Base-by-base conservation (phyloP, 208 protist genomes). In the Trypanosomatidae sp. region DNA sequence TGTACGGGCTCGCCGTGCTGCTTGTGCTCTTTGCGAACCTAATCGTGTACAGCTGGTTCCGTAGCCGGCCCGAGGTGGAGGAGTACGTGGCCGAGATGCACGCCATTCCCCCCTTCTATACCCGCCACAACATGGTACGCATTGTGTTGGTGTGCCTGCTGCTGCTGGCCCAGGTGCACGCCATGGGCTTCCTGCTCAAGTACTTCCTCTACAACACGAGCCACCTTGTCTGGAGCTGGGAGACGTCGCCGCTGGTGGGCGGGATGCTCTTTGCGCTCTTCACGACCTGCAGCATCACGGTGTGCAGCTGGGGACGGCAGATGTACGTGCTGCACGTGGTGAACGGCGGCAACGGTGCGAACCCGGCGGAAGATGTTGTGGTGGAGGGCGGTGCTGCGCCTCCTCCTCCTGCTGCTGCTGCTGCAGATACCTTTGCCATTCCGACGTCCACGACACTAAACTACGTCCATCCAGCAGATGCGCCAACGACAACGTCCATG, bases 201-300 rank as follows among this genome's bases (percentile, higher is more conserved):
- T 81, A 80, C 59, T 85, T 90, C 50, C 60, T 92, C 17, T 95
- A 93, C 78, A 53, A 66, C 43, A 89, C 86, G 4, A 90, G 79
- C 56, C 74, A 58, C 46, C 62, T 91, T 36, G 86, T 69, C 50
- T 95, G 90, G 88, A 93, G 82, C 71, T 92, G 90, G 87, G 90
- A 95, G 74, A 77, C 79, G 5, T 88, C 88, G n/a, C 88, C 87
- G 12, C 74, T 88, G 25, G 66, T 89, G n/a, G 90, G 90, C 22
- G 81, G 77, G 15, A 49, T 91, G 8, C 22, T 88, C 59, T 86
- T 85, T 62, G 52, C 76, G 3, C 28, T 82, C 47, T 77, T 84
- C 56, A 65, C 82, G 6, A 71, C 73, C 28, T 46, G 22, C 67
- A 58, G 47, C 46, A 73, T 73, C 49, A 41, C 47, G 49, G 9